These are phyloP conservation scores for Mollisiaceae sp. DNA, from an alignment of 2,329 filamentous ascomycete species.

Conservation along the genomic window DNA sequence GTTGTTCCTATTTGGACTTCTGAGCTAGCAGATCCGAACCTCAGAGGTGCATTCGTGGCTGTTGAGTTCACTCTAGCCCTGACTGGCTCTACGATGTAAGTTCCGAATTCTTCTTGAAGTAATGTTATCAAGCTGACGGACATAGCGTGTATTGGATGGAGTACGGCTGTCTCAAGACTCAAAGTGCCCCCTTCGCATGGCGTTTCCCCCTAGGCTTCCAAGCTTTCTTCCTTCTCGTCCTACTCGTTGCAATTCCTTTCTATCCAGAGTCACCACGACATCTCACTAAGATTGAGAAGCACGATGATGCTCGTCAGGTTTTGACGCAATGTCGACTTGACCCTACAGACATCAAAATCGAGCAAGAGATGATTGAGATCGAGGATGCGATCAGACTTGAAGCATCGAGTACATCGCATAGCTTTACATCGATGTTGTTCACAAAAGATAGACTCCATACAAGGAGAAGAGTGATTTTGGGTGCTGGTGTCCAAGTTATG, in stretches of 20 bases:
- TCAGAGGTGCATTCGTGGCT: constrained; percentile 5
- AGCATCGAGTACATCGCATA: constrained; percentile 6
- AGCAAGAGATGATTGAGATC: constrained; percentile 9
- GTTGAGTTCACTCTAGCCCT: background rate
- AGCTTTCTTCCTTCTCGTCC: background rate
- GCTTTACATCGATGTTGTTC: constrained; percentile 32
- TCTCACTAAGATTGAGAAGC: constrained; percentile 6
- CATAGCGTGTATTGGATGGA: constrained; percentile 4
- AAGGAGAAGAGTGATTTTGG: constrained; percentile 54
- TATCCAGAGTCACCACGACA: constrained; percentile 1
- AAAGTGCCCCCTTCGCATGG: background rate
- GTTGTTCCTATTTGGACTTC: constrained; percentile 6
- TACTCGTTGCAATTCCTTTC: constrained; percentile 1
- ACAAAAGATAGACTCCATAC: constrained; percentile 18
- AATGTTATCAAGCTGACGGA: background rate
- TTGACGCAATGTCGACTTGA: constrained; percentile 5
- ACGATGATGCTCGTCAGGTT: constrained; percentile 3
- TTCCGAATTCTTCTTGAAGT: background rate
- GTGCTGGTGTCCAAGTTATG: constrained; percentile 69
- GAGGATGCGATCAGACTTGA: constrained; percentile 10
- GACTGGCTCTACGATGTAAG: constrained; percentile 1
- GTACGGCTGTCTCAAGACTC: constrained; percentile 2
- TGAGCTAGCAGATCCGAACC: background rate
- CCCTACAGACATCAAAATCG: constrained; percentile 2
- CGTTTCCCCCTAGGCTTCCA: constrained; percentile 2